Conservation (phyloP, 1,139 yeast genomes). For the Sugiyamaella sp. region DNA sequence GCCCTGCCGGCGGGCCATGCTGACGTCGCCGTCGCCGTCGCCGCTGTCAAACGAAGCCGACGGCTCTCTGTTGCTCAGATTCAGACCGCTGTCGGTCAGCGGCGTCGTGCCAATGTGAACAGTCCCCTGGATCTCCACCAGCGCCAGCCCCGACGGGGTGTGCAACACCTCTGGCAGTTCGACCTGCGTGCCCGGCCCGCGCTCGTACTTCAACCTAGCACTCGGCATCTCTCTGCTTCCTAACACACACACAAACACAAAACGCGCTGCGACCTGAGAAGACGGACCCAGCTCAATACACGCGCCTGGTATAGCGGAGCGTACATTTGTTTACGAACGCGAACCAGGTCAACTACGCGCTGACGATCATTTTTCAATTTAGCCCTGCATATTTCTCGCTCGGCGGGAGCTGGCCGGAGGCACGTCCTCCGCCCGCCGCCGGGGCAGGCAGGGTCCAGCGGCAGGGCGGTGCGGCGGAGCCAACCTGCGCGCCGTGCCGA, state of each 20-base stretch:
- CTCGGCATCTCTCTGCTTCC: constrained; percentile 16
- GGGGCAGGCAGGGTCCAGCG: background rate
- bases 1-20: background rate
- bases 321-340: background rate
- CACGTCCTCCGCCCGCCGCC: background rate
- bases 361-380: too few species aligned
- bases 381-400: too few species aligned
- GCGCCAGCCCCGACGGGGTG: constrained; percentile 41
- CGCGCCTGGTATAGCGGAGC: too few species aligned
- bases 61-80: constrained; percentile 24
- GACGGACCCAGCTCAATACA: too few species aligned
- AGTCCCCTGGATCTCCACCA: constrained; percentile 42
- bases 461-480: background rate
- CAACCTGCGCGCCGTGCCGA: constrained; percentile 3
- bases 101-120: constrained; percentile 37
- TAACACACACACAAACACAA: background rate
- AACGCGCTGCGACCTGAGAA: background rate
- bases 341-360: background rate
- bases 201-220: constrained; percentile 13
- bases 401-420: too few species aligned
- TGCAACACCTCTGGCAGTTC: constrained; percentile 34
- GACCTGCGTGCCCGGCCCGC: background rate
- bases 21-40: constrained; percentile 15
- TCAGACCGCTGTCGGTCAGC: constrained; percentile 29
- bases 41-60: constrained; percentile 17